Evolutionary conservation across 2,329 filamentous ascomycete species (phyloP), one percentile per base, ranked within the genome.

Genomic region (Diaporthe sp.): DNA sequence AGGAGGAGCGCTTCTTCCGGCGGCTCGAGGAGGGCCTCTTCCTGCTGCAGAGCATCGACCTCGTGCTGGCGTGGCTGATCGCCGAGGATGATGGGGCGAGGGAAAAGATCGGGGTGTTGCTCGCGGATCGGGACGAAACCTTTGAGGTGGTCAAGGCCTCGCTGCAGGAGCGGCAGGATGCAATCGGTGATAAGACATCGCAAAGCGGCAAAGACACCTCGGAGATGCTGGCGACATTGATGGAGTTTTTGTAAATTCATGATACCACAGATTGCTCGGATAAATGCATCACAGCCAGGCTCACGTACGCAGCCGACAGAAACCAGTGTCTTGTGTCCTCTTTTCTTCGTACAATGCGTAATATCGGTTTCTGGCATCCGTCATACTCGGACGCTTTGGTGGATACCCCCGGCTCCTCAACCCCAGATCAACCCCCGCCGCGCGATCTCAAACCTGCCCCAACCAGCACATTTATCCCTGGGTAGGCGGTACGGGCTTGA

Each of bases 11-110:
- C 89, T 88, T 97, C 34, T 92, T 93, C 0, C 87, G 92, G 70
- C 88, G 94, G 65, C 87, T 98, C 22, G 95, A 98, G 78, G 95
- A 94, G 0, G 97, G 97, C 0, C 85, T 98, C 8, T 98, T 94
- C 82, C 93, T 91, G 37, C 84, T 98, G 73, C 95, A 98, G 85
- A 94, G 91, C 3, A 90, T 97, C 61, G 96, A 98, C 85, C 89
- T 95, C 0, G 91, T 97, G 42, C 84, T 99, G 42, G 94, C 96
- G 17, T 99, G 97, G 97, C 88, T 98, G 44, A 89, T 95, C 10
- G 97, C 96, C 0, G 97, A 99, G 84, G 97, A 99, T 80, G 88
- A 88, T 46, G 95, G 94, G 0, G 94, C 95, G 1, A 91, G 88
- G 79, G 87, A 85, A 74, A 93, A 89, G 79, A 91, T 98, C 44